Evolutionary conservation across 2,329 filamentous ascomycete species (phyloP), one percentile per base, ranked within the genome.

Genomic region (Whalleya microplaca): DNA sequence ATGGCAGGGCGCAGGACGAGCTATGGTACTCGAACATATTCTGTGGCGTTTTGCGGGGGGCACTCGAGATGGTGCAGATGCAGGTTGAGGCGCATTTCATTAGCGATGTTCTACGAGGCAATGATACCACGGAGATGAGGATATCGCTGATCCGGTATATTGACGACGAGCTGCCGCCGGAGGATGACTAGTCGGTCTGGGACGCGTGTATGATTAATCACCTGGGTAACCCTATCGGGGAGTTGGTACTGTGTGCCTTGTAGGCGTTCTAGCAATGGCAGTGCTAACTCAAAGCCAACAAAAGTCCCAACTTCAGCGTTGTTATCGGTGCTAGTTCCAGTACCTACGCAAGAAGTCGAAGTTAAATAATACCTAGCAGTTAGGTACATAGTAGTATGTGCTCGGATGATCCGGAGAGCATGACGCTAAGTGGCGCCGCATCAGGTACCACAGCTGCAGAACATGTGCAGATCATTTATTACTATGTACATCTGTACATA

Each of bases 61-160:
- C 94, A 1, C 75, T 99, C 56, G 95, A 99, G 75, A 99, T 99
- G 95, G 94, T 98, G 70, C 94, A 98, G 83, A 96, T 98, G 92
- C 95, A 98, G 75, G 92, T 98, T 3, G 94, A 99, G 72, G 92
- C 92, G 45, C 93, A 96, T 71, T 99, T 98, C 72, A 90, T 96
- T 69, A 97, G 91, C 73, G 95, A 99, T 73, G 84, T 96, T 29
- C 80, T 99, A 58, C 86, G 92, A 54, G 95, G 95, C 2, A 94
- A 97, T 69, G 95, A 99, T 72, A 94, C 91, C 18, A 99, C 95
- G 1, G 95, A 99, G 80, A 97, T 99, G 91, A 84, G 94, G 69
- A 89, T 99, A 69, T 91, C 91, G 23, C 77, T 99, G 67, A 85
- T 98, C 68, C 85, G 94, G 67, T 97, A 96, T 72, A 96, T 99